phyloP scores from a whole-genome alignment of 2,329 filamentous ascomycete genomes.

The Parastagonospora avenae region DNA sequence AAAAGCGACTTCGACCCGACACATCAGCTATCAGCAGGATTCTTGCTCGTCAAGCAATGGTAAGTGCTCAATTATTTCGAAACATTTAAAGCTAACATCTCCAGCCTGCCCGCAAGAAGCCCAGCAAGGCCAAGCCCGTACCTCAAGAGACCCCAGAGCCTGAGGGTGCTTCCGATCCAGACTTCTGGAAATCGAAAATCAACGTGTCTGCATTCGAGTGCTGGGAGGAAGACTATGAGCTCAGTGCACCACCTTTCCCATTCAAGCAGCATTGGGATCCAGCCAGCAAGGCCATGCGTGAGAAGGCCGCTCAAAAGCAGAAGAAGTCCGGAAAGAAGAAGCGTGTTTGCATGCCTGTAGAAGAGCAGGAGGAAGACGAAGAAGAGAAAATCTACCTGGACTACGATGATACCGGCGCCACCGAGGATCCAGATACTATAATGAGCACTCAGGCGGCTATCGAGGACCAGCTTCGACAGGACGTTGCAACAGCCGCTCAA shows the following conservation, averaged over 20 bases:
- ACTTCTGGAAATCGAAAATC: slow-evolving; percentile 77
- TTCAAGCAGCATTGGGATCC: slow-evolving; percentile 90
- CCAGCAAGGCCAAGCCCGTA: slow-evolving; percentile 16
- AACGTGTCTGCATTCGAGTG: slow-evolving; percentile 83
- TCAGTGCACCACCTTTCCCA: slow-evolving; percentile 83
- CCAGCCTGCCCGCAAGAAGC: slow-evolving; percentile 22
- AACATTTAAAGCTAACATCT: not conserved
- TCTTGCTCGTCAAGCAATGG: slow-evolving; percentile 33
- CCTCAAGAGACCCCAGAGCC: slow-evolving; percentile 27
- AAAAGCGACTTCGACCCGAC: slow-evolving; percentile 32
- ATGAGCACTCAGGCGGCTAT: slow-evolving; percentile 25
- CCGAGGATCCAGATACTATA: slow-evolving; percentile 26
- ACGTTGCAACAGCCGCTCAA: slow-evolving; percentile 50
- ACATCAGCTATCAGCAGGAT: slow-evolving; percentile 37
- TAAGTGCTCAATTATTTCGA: not conserved
- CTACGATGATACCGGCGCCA: slow-evolving; percentile 37
- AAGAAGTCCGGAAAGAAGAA: slow-evolving; percentile 50
- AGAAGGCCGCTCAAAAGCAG: slow-evolving; percentile 65
- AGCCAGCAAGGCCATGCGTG: slow-evolving; percentile 64
- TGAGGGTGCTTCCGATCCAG: slow-evolving; percentile 52
- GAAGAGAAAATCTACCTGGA: slow-evolving; percentile 34
- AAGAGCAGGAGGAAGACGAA: slow-evolving; percentile 50
- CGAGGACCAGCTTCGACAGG: slow-evolving; percentile 45
- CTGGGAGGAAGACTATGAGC: slow-evolving; percentile 59
- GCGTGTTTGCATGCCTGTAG: slow-evolving; percentile 30